A percentile compares a stretch with the other conserved stretches of the same genome.
Evolutionary conservation across 2,329 filamentous ascomycete species (phyloP).

Genomic region (Ophiostoma angusticollis): DNA sequence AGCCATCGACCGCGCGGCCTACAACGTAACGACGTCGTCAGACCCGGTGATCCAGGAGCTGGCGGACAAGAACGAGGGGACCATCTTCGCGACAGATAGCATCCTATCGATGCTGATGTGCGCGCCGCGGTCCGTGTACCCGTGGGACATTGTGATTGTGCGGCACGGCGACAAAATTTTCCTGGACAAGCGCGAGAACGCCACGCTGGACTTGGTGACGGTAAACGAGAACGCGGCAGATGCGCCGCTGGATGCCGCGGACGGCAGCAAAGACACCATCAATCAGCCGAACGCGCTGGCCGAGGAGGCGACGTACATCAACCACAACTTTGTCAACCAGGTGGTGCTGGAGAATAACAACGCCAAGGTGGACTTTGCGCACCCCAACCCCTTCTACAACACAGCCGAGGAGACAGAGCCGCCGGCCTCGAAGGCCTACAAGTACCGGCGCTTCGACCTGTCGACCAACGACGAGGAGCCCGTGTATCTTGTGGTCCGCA

Average conservation of each 20-base stretch:
- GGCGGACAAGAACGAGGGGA: slow-evolving; percentile 88
- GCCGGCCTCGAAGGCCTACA: slow-evolving; percentile 92
- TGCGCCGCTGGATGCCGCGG: slow-evolving; percentile 78
- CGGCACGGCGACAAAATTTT: slow-evolving; percentile 94
- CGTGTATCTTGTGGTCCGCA: slow-evolving; percentile 82
- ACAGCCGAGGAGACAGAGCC: slow-evolving; percentile 84
- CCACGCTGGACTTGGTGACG: slow-evolving; percentile 89
- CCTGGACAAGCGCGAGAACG: slow-evolving; percentile 95
- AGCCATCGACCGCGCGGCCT: slow-evolving; percentile 83
- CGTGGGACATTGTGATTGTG: slow-evolving; percentile 93
- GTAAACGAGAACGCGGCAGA: slow-evolving; percentile 98
- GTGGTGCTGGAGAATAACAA: slow-evolving; percentile 74
- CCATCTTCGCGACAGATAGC: slow-evolving; percentile 92
- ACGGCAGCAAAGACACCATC: slow-evolving; percentile 85
- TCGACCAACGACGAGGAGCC: slow-evolving; percentile 92
- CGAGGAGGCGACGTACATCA: slow-evolving; percentile 97
- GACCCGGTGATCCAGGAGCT: slow-evolving; percentile 96
- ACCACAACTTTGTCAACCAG: slow-evolving; percentile 98
- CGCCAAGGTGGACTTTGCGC: slow-evolving; percentile 69
- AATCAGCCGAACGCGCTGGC: slow-evolving; percentile 90
- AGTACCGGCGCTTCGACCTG: slow-evolving; percentile 93
- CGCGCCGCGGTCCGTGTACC: slow-evolving; percentile 88
- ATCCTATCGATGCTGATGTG: slow-evolving; percentile 99
- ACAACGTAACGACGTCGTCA: slow-evolving; percentile 94
- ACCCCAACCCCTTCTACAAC: slow-evolving; percentile 98